Evolutionary conservation across 1,284 basidiomycete genomes (phyloP), one percentile per base, ranked within the genome.

Genomic region (Stygiomarasmius scandens): DNA sequence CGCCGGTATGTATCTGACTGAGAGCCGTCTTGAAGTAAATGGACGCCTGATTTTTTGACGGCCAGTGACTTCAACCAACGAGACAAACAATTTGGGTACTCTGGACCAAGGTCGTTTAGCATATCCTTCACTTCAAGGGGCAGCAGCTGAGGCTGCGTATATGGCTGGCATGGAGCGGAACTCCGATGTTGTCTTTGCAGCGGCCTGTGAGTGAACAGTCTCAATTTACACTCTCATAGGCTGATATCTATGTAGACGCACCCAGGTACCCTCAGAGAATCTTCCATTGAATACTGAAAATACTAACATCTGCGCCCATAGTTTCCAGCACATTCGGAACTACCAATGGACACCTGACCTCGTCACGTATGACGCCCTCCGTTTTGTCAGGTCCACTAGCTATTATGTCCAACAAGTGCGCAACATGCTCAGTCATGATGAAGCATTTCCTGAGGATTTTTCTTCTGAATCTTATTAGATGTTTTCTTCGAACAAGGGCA

Each of bases 281-380:
- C 48, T 12, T 36, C 45, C 22, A 34, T 16, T 47, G 34, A n/a
- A 43, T 38, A 27, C 24, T 38, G 32, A 60, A n/a, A 41, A 56
- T 19, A 54, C 55, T 41, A 16, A 41, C 48, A 49, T 54, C 43
- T 58, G 29, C 38, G 29, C 38, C 22, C 36, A 20, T 38, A 69
- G 71, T 61, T 67, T 69, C 55, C 66, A 75, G 56, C 71, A 77
- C 54, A 72, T 76, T 59, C 69, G 66, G 54, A 64, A 64, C 43
- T 74, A 68, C 47, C 74, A 77, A 60, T 78, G 76, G 75, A 77
- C 74, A 22, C 76, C 76, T 24, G 75, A 77, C 63, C 70, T 77
- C 46, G 62, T 77, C 55, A 73, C 71, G 27, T 77, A 72, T 60
- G 72, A 76, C 61, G 69, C 73, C 5, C 69, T 66, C 43, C 62